These are phyloP conservation scores for Gossypium raimondii DNA, from an alignment of 345 rosid genomes.

Conservation along the genomic window DNA sequence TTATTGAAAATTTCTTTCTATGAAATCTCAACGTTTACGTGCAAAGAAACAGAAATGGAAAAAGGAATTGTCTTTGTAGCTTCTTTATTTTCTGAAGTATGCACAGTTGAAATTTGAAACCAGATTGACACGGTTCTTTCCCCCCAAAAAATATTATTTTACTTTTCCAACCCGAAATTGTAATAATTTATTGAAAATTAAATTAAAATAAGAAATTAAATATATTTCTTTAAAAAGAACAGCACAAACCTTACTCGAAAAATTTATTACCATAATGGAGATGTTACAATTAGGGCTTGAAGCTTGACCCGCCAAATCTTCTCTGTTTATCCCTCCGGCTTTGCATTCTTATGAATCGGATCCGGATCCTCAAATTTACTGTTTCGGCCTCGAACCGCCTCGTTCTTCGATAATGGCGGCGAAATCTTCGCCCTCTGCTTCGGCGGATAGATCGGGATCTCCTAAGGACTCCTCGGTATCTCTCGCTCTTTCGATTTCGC, in stretches of 20 bases:
- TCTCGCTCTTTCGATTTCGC: conserved; percentile 23
- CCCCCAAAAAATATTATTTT: conserved; percentile 28
- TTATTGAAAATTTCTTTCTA: background rate
- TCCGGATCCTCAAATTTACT: conserved; percentile 26
- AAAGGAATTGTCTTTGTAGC: background rate
- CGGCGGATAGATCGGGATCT: conserved; percentile 65
- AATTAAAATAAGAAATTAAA: background rate
- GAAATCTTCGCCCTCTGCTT: conserved; percentile 48
- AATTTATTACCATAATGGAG: background rate
- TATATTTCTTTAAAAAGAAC: too few relatives aligned
- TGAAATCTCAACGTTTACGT: background rate
- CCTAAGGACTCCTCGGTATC: conserved; percentile 33
- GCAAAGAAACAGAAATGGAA: background rate
- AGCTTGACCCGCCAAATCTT: conserved; percentile 51
- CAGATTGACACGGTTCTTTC: conserved; percentile 37
- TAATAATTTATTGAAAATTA: conserved; percentile 5
- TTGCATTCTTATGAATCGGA: conserved; percentile 38
- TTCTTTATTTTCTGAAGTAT: background rate
- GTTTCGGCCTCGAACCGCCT: conserved; percentile 31
- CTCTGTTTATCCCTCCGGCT: conserved; percentile 16
- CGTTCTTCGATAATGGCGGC: conserved; percentile 49
- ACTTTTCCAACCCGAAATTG: conserved; percentile 12
- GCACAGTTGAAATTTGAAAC: conserved; percentile 31
- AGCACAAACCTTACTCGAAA: too few relatives aligned
- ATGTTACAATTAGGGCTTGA: conserved; percentile 43